Evolutionary conservation across 345 rosid genomes (phyloP), one percentile per base, ranked within the genome.

Genomic region (Bruguiera sexangula): DNA sequence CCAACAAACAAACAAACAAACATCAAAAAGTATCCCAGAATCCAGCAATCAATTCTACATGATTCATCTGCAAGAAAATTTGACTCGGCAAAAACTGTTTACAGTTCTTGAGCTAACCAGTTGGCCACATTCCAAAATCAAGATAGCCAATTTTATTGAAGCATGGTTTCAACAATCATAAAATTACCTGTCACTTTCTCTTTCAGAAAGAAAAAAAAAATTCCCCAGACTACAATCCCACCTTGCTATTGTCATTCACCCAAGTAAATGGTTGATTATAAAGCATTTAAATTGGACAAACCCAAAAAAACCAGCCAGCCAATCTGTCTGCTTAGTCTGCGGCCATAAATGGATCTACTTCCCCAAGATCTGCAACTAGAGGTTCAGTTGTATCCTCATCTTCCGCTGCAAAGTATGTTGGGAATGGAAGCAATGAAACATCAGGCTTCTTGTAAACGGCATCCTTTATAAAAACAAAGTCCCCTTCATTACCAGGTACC

Each of bases 401-500:
- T 71, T 88, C 96, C 24, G 80, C 65, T 0, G 80, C 81, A 52
- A 90, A 79, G 80, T 82, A 86, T 9, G 99, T 89, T 59, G 98
- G 99, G 82, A 96, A 96, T 24, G 98, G 99, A 76, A 92, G 96
- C 65, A 10, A 20, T 6, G 90, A 80, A 71, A 81, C 34, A 69
- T 96, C 90, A 8, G 97, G 96, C 72, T 92, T 92, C 80, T 85
- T 87, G 86, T 82, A 92, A 34, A 82, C 51, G 5, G 97, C 86
- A 75, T 96, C 99, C 76, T 79, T 89, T 84, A 96, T 72, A 75
- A 92, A 92, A 68, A 92, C 96, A 73, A 90, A 90, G 82, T 87
- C 90, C 24, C 99, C 98, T 83, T 78, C 83, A 1, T 97, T 93
- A 29, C 98, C 99, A 8, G 96, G 96, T 68, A 96, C 95, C 97